A percentile compares a stretch with the other conserved stretches of the same genome.
These are phyloP conservation scores for Fusarium foetens DNA, from an alignment of 2,329 filamentous ascomycete genomes.

Conservation along the genomic window DNA sequence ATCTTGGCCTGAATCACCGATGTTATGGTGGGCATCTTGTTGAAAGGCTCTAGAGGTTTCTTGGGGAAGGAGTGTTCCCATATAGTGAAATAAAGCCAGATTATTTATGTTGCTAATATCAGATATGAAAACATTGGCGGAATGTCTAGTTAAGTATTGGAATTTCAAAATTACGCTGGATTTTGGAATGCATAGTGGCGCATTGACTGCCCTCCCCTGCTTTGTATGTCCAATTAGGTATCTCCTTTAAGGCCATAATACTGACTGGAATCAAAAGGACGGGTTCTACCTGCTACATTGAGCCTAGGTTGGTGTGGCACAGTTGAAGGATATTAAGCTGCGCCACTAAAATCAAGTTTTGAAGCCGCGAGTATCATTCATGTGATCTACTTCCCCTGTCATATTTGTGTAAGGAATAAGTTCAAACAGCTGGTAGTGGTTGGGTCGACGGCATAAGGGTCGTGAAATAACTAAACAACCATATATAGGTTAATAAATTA, in stretches of 20 bases:
- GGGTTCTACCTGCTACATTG: fast-evolving
- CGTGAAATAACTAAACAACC: too few relatives aligned
- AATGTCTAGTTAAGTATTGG: background rate
- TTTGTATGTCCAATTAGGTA: conserved; percentile 20
- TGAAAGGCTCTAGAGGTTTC: fast-evolving
- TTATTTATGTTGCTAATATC: background rate
- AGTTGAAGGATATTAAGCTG: background rate
- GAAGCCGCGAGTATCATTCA: background rate
- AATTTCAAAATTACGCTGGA: fast-evolving
- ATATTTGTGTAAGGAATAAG: background rate
- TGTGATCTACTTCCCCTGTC: background rate
- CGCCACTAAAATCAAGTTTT: background rate
- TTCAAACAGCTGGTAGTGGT: background rate
- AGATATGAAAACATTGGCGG: fast-evolving
- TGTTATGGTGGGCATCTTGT: background rate
- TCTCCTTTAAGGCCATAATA: background rate
- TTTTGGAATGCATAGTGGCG: background rate
- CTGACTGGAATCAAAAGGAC: background rate
- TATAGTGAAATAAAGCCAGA: background rate
- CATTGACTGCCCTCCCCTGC: fast-evolving
- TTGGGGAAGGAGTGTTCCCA: fast-evolving
- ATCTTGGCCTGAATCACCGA: background rate
- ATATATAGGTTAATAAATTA: fast-evolving
- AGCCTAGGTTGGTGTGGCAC: background rate
- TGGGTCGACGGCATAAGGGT: background rate